Evolutionary conservation across 306 rosid genomes (phyloP).

Genomic region (Gillenia trifoliata): DNA sequence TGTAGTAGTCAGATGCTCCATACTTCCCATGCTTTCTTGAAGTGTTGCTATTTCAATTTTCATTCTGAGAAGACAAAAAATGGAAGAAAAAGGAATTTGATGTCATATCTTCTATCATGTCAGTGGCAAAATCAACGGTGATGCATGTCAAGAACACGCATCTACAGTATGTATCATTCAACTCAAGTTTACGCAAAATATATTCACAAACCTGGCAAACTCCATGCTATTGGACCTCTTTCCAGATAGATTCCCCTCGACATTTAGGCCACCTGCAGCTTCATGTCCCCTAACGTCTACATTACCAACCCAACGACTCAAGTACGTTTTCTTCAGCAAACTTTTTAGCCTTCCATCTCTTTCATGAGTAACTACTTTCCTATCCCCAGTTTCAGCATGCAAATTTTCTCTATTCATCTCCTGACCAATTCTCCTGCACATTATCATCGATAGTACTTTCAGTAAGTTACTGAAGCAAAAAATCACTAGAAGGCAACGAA

Average conservation of each 20-base stretch:
- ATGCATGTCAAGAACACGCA: conserved; percentile 14
- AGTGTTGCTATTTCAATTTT: conserved; percentile 85
- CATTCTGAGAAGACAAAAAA: conserved; percentile 41
- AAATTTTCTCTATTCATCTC: conserved; percentile 37
- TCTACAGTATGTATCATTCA: conserved; percentile 20
- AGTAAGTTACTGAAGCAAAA: conserved; percentile 17
- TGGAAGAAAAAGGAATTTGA: conserved; percentile 6
- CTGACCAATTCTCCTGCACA: conserved; percentile 55
- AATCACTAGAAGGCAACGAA: conserved; percentile 2
- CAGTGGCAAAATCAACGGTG: not conserved
- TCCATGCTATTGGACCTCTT: conserved; percentile 61
- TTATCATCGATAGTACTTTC: conserved; percentile 6
- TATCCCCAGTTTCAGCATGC: conserved; percentile 34
- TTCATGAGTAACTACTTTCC: conserved; percentile 40
- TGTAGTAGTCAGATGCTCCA: conserved; percentile 65
- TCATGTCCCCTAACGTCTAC: conserved; percentile 47
- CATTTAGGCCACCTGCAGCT: conserved; percentile 32
- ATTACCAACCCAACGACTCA: conserved; percentile 79
- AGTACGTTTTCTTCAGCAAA: conserved; percentile 75
- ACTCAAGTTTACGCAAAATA: conserved; percentile 18
- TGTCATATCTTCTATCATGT: conserved; percentile 7
- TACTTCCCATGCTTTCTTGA: conserved; percentile 76
- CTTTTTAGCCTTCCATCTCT: conserved; percentile 65
- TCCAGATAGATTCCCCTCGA: conserved; percentile 37
- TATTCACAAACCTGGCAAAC: conserved; percentile 70